Conservation (phyloP, 2,329 filamentous ascomycete species). For the Dactylellina cionopaga region DNA sequence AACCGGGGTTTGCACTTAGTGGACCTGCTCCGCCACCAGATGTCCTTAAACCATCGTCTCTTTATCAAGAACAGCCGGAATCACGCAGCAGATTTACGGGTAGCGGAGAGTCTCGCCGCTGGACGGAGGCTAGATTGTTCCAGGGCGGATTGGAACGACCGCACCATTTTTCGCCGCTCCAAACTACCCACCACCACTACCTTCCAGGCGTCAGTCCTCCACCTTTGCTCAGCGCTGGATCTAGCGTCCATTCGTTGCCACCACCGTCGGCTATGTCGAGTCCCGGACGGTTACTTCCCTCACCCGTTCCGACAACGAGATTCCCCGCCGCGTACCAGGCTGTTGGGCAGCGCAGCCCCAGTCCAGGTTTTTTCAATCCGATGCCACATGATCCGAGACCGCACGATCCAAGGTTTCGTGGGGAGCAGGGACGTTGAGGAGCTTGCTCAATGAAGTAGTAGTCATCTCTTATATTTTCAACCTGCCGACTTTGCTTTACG, state of each 20-base stretch:
- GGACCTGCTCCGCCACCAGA: constrained; percentile 50
- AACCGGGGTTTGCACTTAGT: constrained; percentile 46
- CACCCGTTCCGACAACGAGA: constrained; percentile 31
- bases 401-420: constrained; percentile 23
- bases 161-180: constrained; percentile 37
- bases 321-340: constrained; percentile 50
- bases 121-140: constrained; percentile 39
- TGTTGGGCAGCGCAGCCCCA: constrained; percentile 37
- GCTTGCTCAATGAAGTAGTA: too few species aligned
- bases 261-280: constrained; percentile 41
- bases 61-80: constrained; percentile 27
- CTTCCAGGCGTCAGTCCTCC: constrained; percentile 44
- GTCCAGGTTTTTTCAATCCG: constrained; percentile 40
- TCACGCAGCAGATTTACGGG: constrained; percentile 40
- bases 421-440: not conserved
- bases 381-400: constrained; percentile 16
- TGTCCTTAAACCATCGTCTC: constrained; percentile 35
- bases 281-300: constrained; percentile 39
- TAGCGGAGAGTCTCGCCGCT: constrained; percentile 35
- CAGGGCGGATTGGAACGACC: constrained; percentile 20
- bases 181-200: constrained; percentile 41
- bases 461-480: too few species aligned
- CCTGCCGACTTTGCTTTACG: too few species aligned
- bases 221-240: constrained; percentile 32
- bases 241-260: constrained; percentile 34